Evolutionary conservation across 208 protist genomes (phyloP), one percentile per base, ranked within the genome.

Genomic region (Leishmania arabica): DNA sequence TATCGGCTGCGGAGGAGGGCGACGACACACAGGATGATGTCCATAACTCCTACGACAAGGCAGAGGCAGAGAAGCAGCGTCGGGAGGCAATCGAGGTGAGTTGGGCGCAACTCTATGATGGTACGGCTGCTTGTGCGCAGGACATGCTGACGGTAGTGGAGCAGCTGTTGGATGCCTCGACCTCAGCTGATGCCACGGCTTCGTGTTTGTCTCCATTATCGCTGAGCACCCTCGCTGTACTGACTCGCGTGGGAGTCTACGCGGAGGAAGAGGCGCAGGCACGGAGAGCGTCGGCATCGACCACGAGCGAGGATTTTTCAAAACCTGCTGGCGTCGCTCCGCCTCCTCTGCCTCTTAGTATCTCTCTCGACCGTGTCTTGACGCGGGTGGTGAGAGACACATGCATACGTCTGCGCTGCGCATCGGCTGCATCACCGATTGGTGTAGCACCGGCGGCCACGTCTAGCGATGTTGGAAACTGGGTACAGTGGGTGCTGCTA

Each of bases 401-500:
- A 21, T 82, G 82, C 54, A 53, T 56, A 0, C 2, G 75, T 64
- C 72, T 85, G 31, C 77, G 66, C 37, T 17, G 53, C 49, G 66
- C 65, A 47, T 65, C 64, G 24, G 1, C 31, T 8, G 34, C 37
- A 45, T 56, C 54, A 42, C 34, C 21, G 31, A 40, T 1, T 3
- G 19, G 42, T 54, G 69, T 45, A 17, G 27, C 69, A 73, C 45
- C 75, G n/a, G 60, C 51, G 3, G 60, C 71, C 19, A 78, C 76
- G n/a, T 69, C 82, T 8, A 72, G 66, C 17, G 31, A 60, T 62
- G 64, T 72, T 24, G 78, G 78, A 6, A 82, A 77, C 56, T 86
- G 77, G 83, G 83, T 82, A 70, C 83, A 82, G 74, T 86, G 83
- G 78, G 83, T 86, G 64, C 58, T 86, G 56, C 17, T 86, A n/a